Evolutionary conservation across 441 rosid genomes (phyloP).

Genomic region (Capsella rubella): DNA sequence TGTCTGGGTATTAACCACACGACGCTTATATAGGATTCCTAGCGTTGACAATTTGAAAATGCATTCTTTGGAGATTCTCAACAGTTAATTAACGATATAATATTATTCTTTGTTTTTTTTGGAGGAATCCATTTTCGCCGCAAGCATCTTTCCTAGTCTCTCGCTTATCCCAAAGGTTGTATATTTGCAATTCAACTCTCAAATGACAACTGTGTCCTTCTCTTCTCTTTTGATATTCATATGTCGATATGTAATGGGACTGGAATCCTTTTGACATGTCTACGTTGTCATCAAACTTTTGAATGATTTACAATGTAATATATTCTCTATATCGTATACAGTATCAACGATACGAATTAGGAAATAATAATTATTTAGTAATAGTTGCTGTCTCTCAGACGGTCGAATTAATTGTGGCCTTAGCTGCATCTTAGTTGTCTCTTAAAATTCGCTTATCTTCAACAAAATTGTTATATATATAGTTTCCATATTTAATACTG

Average conservation of each 20-base stretch:
- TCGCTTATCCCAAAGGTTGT: conserved; percentile 43
- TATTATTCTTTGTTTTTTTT: conserved; percentile 2
- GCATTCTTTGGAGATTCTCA: conserved; percentile 53
- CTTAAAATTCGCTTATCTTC: conserved; percentile 14
- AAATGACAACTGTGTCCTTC: conserved; percentile 25
- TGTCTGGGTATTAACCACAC: background rate
- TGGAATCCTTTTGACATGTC: conserved; percentile 5
- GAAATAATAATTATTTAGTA: conserved; percentile 3
- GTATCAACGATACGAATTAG: conserved; percentile 10
- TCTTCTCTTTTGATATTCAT: background rate
- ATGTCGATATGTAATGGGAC: background rate
- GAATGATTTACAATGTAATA: background rate
- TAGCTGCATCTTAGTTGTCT: conserved; percentile 44
- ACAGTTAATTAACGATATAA: conserved; percentile 43
- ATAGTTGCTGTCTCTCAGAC: conserved; percentile 9
- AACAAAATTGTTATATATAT: conserved; percentile 10
- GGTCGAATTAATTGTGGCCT: conserved; percentile 29
- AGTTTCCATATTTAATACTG: background rate
- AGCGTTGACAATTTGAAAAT: conserved; percentile 48
- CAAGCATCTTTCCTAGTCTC: conserved; percentile 48
- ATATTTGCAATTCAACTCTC: background rate
- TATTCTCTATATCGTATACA: background rate
- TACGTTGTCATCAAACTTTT: background rate
- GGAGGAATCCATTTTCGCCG: conserved; percentile 59
- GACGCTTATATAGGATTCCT: conserved; percentile 43